Conservation (phyloP, 2,329 filamentous ascomycete species). For the Teratosphaeria gauchensis region DNA sequence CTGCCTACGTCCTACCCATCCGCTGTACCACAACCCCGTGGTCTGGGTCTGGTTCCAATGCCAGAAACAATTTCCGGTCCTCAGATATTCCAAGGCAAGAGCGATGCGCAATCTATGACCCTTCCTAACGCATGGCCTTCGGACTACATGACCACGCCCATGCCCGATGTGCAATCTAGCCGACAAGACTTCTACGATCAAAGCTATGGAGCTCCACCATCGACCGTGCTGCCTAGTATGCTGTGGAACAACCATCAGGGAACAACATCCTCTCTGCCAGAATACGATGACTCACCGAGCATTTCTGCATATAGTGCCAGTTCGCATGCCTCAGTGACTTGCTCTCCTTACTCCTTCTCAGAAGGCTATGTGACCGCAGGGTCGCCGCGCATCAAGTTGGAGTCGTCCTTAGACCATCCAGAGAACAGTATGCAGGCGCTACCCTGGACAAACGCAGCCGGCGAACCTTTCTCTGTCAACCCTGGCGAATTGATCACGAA, state of each 20-base stretch:
- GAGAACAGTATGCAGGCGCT: background rate
- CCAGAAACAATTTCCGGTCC: background rate
- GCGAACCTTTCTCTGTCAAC: background rate
- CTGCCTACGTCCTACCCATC: background rate
- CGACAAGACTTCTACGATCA: constrained; percentile 1
- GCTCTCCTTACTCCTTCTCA: constrained; percentile 17
- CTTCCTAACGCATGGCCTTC: constrained; percentile 2
- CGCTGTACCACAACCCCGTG: background rate
- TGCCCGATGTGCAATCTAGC: background rate
- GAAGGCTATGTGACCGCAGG: constrained; percentile 8
- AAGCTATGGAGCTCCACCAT: constrained; percentile 7
- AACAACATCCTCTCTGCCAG: background rate
- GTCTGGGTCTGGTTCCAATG: background rate
- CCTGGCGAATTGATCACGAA: background rate
- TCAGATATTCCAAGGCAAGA: background rate
- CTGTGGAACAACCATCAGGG: constrained; percentile 6
- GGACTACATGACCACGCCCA: background rate
- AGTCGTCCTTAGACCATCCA: constrained; percentile 7
- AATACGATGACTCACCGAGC: constrained; percentile 11
- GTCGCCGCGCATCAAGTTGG: constrained; percentile 15
- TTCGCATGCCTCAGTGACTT: constrained; percentile 11
- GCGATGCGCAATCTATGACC: background rate
- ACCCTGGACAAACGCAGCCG: background rate
- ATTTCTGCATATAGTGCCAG: constrained; percentile 15
- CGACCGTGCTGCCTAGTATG: constrained; percentile 6